Conservation (phyloP, 2,329 filamentous ascomycete species). For the Colletotrichum tropicale region DNA sequence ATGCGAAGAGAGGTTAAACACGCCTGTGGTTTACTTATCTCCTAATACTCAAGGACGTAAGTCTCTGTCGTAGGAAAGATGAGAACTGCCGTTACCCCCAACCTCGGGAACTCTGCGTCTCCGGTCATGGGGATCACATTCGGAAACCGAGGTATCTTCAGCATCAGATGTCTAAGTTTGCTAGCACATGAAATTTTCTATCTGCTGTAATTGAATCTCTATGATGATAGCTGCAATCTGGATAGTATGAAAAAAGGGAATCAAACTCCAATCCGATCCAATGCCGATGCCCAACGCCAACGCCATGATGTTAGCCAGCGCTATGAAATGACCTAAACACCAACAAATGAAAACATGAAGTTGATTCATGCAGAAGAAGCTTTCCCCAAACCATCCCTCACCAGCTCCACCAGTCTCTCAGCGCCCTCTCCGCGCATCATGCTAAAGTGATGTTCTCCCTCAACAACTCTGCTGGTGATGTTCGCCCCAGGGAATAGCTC, state of each 20-base stretch:
- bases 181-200: neutral
- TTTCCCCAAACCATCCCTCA: neutral
- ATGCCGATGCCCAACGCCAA: neutral
- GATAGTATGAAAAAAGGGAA: neutral
- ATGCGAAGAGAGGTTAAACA: rapidly evolving
- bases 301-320: neutral
- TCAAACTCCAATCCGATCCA: neutral
- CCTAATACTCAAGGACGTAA: neutral
- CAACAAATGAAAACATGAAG: neutral
- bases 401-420: neutral
- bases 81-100: too few relatives aligned
- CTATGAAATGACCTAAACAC: neutral
- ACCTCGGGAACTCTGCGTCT: neutral
- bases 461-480: constrained; percentile 69
- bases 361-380: neutral
- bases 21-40: rapidly evolving
- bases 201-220: neutral
- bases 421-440: constrained; percentile 70
- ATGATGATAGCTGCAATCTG: neutral
- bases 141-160: neutral
- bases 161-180: rapidly evolving
- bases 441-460: constrained; percentile 72
- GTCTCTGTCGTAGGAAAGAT: neutral
- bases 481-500: constrained; percentile 65
- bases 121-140: neutral